Conservation (phyloP, 768 basidiomycete species). For the Collybiopsis confluens region DNA sequence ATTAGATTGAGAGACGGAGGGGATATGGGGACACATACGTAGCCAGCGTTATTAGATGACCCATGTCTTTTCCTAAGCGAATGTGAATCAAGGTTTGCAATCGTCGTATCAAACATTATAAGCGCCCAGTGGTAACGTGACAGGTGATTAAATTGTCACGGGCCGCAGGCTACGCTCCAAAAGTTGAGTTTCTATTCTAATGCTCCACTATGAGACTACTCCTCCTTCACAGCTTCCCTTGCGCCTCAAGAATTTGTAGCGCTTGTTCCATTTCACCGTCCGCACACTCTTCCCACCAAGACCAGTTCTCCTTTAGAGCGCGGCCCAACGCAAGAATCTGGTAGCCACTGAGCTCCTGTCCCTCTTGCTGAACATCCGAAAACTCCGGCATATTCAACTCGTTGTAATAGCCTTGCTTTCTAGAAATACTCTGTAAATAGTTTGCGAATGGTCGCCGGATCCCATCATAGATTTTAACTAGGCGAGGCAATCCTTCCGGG, state of each 20-base stretch:
- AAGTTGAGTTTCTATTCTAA: too few species aligned
- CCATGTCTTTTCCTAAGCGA: too few species aligned
- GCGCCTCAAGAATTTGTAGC: background rate
- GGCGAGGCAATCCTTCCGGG: constrained; percentile 7
- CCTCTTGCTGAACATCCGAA: background rate
- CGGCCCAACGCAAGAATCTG: background rate
- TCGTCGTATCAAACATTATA: too few species aligned
- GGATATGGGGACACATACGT: background rate
- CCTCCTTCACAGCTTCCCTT: background rate
- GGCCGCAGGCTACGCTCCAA: too few species aligned
- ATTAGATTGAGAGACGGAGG: background rate
- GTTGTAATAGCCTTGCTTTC: constrained; percentile 8
- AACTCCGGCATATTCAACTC: constrained; percentile 11
- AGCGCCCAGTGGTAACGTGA: too few species aligned
- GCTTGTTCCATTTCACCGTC: background rate
- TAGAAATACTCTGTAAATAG: constrained; percentile 1
- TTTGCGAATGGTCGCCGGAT: constrained; percentile 24
- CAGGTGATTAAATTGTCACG: too few species aligned
- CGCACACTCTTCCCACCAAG: constrained; percentile 3
- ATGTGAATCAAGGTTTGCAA: too few species aligned
- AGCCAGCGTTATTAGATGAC: too few species aligned
- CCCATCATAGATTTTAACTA: constrained; percentile 25
- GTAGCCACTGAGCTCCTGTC: background rate
- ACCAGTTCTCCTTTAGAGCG: constrained; percentile 1
- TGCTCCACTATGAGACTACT: too few species aligned